phyloP scores from a whole-genome alignment of 1,284 basidiomycete genomes.

The Hortiboletus rubellus region DNA sequence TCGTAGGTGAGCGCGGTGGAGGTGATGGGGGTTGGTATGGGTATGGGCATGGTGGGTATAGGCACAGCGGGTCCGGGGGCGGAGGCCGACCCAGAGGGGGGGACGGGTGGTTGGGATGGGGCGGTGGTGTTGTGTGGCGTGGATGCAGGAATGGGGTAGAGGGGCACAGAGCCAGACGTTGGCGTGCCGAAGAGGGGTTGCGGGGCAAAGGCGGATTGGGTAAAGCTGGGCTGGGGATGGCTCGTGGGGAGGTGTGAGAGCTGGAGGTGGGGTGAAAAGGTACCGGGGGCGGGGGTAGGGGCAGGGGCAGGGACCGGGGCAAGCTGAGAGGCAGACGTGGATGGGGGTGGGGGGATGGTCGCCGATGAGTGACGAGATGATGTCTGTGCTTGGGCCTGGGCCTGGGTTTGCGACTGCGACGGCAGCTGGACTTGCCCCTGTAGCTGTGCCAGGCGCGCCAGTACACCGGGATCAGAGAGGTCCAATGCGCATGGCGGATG shows the following conservation, averaged over 20 bases:
- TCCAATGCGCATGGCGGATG: constrained; percentile 18
- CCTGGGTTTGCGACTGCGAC: constrained; percentile 6
- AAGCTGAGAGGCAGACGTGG: constrained; percentile 1
- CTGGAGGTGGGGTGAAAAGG: constrained; percentile 2
- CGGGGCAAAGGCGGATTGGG: constrained; percentile 2
- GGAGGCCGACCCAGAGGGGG: neutral
- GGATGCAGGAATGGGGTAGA: neutral
- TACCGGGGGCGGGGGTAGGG: neutral
- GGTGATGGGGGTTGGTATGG: constrained; percentile 16
- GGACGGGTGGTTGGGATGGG: neutral
- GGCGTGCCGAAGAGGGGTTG: constrained; percentile 9
- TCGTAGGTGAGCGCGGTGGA: constrained; percentile 53
- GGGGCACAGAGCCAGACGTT: neutral
- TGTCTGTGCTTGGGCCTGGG: constrained; percentile 1
- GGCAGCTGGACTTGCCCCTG: constrained; percentile 21
- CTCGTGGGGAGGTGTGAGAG: neutral
- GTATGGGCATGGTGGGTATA: constrained; percentile 4
- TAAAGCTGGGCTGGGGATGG: constrained; percentile 16
- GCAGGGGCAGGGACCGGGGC: neutral
- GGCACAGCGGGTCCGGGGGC: neutral
- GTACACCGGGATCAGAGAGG: constrained; percentile 23
- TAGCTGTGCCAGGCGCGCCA: constrained; percentile 28
- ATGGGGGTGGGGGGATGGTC: neutral
- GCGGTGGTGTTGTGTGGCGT: constrained; percentile 1
- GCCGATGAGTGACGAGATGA: constrained; percentile 11